phyloP scores from a whole-genome alignment of 345 rosid species.

The Bruguiera sexangula region DNA sequence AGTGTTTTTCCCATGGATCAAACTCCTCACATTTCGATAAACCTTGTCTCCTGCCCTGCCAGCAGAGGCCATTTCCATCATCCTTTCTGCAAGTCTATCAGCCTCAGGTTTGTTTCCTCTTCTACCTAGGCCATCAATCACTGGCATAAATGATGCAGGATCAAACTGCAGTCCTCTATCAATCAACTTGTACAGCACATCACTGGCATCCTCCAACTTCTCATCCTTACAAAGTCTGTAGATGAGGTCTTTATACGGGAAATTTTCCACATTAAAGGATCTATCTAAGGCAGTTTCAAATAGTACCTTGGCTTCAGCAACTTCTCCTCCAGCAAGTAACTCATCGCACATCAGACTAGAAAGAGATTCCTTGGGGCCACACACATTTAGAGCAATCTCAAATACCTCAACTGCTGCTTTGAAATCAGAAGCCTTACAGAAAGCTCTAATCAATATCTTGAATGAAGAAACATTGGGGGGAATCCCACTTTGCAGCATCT shows the following conservation, averaged over 20 bases:
- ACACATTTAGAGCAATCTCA: slow-evolving; percentile 64
- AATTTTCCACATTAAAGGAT: slow-evolving; percentile 56
- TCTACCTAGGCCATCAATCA: slow-evolving; percentile 71
- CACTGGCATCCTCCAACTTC: slow-evolving; percentile 60
- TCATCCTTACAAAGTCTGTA: slow-evolving; percentile 63
- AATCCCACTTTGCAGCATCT: slow-evolving; percentile 77
- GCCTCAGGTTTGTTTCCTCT: slow-evolving; percentile 69
- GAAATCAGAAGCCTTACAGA: slow-evolving; percentile 65
- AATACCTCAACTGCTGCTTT: slow-evolving; percentile 66
- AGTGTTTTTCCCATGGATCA: slow-evolving; percentile 29
- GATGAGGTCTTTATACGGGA: slow-evolving; percentile 66
- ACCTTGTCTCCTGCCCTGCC: slow-evolving; percentile 42
- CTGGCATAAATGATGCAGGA: slow-evolving; percentile 86
- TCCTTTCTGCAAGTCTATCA: slow-evolving; percentile 68
- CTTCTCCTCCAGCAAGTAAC: slow-evolving; percentile 59
- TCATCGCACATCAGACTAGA: slow-evolving; percentile 79
- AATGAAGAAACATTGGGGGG: slow-evolving; percentile 68
- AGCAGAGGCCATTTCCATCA: slow-evolving; percentile 81
- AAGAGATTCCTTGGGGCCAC: slow-evolving; percentile 82
- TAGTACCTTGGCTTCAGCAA: slow-evolving; percentile 58
- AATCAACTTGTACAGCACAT: slow-evolving; percentile 57
- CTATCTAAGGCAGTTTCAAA: slow-evolving; percentile 70
- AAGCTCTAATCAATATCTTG: slow-evolving; percentile 66
- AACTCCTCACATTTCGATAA: slow-evolving; percentile 26
- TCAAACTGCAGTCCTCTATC: slow-evolving; percentile 66